Percentiles rank a stretch among this genome's conserved stretches.
Evolutionary conservation across 139 green algal genomes (phyloP).

Genomic region (Micromonas pusilla): DNA sequence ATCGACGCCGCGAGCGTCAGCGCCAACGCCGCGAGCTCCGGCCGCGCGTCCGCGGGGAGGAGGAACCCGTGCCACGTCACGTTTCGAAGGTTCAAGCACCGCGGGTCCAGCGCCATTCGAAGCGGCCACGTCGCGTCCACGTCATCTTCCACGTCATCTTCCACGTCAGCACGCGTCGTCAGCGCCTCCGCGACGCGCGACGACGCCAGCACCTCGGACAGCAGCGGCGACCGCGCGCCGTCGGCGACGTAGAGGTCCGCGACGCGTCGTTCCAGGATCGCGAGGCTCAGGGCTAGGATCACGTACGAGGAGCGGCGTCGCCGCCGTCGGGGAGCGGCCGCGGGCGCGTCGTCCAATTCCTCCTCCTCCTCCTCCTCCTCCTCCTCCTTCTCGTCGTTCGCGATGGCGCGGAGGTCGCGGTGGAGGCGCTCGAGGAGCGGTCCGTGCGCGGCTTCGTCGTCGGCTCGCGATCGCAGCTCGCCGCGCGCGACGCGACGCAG

Average conservation of each 20-base stretch:
- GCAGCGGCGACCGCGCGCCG: not conserved
- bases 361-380: too few species aligned
- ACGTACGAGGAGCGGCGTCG: not conserved
- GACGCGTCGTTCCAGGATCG: not conserved
- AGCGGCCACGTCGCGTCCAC: not conserved
- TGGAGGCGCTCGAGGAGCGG: too few species aligned
- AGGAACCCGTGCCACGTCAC: not conserved
- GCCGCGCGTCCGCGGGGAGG: not conserved
- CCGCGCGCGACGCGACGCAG: too few species aligned
- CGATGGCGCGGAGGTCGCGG: too few species aligned
- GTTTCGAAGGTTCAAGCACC: conserved; percentile 11
- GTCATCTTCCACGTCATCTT: too few species aligned
- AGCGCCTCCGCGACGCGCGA: not conserved
- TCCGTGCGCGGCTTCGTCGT: too few species aligned
- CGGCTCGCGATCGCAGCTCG: too few species aligned
- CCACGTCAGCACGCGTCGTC: not conserved
- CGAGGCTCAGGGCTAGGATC: not conserved
- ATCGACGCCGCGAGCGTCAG: not conserved
- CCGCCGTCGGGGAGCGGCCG: too few species aligned
- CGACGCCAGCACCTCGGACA: not conserved
- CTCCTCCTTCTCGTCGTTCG: too few species aligned
- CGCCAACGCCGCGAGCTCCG: not conserved
- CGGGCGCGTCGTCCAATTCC: too few species aligned
- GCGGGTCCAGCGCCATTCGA: not conserved
- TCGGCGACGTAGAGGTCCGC: not conserved